Evolutionary conservation across 768 basidiomycete genomes (phyloP), one percentile per base, ranked within the genome.

Genomic region (Russula compacta): DNA sequence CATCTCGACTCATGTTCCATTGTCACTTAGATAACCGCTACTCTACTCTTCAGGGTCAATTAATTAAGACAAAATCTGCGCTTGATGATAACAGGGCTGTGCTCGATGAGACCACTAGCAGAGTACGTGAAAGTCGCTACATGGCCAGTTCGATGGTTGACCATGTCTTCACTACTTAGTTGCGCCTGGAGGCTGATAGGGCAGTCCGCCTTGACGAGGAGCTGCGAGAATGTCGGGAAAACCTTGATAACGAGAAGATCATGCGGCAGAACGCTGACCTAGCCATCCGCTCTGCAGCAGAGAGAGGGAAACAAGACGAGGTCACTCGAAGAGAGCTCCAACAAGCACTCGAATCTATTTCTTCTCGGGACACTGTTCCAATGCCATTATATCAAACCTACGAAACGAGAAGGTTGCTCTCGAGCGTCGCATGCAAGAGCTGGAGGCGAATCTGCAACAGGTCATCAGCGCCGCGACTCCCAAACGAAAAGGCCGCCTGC

Each of bases 391-490:
- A 43, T 56, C 58, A 3, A 76, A 49, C 61, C 69, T 86, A 43
- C 78, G 82, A 68, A 76, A 75, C 58, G 86, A 88, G 64, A 88
- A 87, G 64, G 61, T 67, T 39, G 77, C 70, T 6, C 77, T 86
- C 24, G 83, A 87, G 63, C 73, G 73, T 39, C 81, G 83, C 29
- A 74, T 86, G 39, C 78, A 77, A 54, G 85, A 87, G 69, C 76
- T 87, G 52, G 79, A 86, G 67, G 72, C 66, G 50, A 64, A 77
- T 43, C 64, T 75, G 58, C 61, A 76, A 63, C 76, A 77, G 39
- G 68, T 68, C 59, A 71, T 67, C 52, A 68, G 68, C 43, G 66
- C 75, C 48, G 60, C 75, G 60, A 67, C 71, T 47, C 69, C 75
- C 59, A 69, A 73, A 47, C 75, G 72, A 57, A 70, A 70, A 49